Evolutionary conservation across 1,139 yeast species (phyloP).

Genomic region (Diutina catenulata): DNA sequence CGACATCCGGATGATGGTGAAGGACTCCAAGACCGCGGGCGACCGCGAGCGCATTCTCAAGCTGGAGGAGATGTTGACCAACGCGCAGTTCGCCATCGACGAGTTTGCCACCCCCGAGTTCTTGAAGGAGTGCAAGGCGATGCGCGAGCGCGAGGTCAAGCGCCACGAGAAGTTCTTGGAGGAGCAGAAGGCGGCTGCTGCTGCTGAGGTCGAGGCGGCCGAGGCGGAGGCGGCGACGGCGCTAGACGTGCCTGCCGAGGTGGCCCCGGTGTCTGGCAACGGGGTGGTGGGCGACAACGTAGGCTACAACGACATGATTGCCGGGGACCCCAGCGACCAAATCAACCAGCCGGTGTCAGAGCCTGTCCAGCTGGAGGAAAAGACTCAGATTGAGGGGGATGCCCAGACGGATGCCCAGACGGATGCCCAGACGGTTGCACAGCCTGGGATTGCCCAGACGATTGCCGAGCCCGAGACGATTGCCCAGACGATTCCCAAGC

Average conservation of each 20-base stretch:
- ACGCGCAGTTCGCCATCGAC: slow-evolving; percentile 91
- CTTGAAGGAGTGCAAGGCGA: slow-evolving; percentile 61
- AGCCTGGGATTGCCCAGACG: too few relatives aligned
- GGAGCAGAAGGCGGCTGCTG: slow-evolving; percentile 16
- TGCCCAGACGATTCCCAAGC: too few relatives aligned
- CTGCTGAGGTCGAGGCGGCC: background rate
- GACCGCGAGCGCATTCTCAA: slow-evolving; percentile 80
- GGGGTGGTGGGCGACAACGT: too few relatives aligned
- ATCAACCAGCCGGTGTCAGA: too few relatives aligned
- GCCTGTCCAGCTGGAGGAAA: too few relatives aligned
- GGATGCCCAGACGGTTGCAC: too few relatives aligned
- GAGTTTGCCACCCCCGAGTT: slow-evolving; percentile 73
- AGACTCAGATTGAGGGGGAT: too few relatives aligned
- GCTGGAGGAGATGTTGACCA: slow-evolving; percentile 93
- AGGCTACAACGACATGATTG: too few relatives aligned
- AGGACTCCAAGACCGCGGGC: slow-evolving; percentile 61
- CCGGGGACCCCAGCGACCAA: too few relatives aligned
- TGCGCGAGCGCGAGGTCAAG: slow-evolving; percentile 55
- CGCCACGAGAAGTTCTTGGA: slow-evolving; percentile 38
- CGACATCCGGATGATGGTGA: slow-evolving; percentile 75
- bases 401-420: too few relatives aligned
- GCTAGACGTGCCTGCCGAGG: background rate
- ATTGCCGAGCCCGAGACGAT: too few relatives aligned
- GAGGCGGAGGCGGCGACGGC: background rate
- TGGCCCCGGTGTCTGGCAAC: too few relatives aligned